Base-by-base conservation (phyloP, 2,329 filamentous ascomycete genomes). In the Colletotrichum tropicicola region DNA sequence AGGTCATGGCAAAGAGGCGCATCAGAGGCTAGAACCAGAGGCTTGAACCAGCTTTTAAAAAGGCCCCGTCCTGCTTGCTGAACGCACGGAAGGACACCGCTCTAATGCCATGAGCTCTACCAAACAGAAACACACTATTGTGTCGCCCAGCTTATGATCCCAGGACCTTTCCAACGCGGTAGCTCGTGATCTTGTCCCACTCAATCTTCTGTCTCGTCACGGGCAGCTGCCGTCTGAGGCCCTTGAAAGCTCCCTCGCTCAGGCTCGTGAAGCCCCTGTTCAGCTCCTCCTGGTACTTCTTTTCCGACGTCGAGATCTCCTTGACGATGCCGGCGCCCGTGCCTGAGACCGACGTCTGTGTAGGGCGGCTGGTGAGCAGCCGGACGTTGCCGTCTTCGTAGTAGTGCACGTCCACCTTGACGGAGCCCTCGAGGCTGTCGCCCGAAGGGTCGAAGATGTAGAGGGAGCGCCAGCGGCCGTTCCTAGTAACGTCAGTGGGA, bases 301-400 rank as follows among this genome's bases (percentile, higher is more conserved):
- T 95, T 84, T 99, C 96, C 23, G 85, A 86, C 5, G 83, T 81
- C 5, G 92, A 91, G 71, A 99, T 93, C 76, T 93, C 91, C 78
- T 88, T 90, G 68, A 91, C 84, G 48, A 98, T 87, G 35, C 90
- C 91, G 0, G 87, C 85, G 7, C 89, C 90, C 2, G 86, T 87
- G 39, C 83, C 84, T 1, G 88, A 78, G n/a, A 92, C 77, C 8
- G 86, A 87, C 3, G 87, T 77, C 1, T 84, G 84, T 12, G 95
- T 77, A 10, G 91, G 83, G 81, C 98, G 98, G 73, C 88, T 91
- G n/a, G 96, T 98, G 68, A 95, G 85, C 65, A 99, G 87, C 3
- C 96, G 91, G 62, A 99, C 96, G 75, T 99, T 99, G 68, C 96
- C 96, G 76, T 99, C 97, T 81, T 99, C 96, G 82, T 99, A 99